Evolutionary conservation across 2,329 filamentous ascomycete genomes (phyloP), one percentile per base, ranked within the genome.

Genomic region (Hypoxylon sp.): DNA sequence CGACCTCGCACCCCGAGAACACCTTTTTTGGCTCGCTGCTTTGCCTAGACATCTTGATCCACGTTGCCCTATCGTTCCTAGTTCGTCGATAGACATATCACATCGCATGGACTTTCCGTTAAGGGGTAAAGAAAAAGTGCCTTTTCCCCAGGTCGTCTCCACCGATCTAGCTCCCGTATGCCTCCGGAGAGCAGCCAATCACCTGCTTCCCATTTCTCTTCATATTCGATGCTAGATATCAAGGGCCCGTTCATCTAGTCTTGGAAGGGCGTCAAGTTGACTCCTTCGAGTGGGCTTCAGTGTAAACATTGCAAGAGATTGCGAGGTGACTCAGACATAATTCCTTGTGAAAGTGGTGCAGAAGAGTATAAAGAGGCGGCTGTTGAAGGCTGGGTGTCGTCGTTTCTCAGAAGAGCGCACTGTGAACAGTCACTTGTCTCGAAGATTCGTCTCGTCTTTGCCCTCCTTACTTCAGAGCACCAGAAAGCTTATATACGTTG

Each of bases 21-120:
- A 42, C 12, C 24, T 42, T 30, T 22, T 6, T 53, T 30, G 12
- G 14, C 36, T 26, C 36, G 36, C n/a, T 24, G 24, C 24, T 51
- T 36, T 32, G 49, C 32, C 32, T 51, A 51, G 49, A 40, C 33
- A 5, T 4, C 26, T 26, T 42, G n/a, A 12, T 52, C 24, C 18
- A 12, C 20, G 38, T 16, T n/a, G 22, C 24, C 6, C 20, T 50
- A 33, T 33, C 30, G 6, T 16, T 36, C 18, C 48, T 38, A 38
- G 48, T 24, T 24, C 33, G 11, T 12, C 20, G 18, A 52, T 52
- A 14, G 22, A 40, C 33, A 52, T 44, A 16, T 18, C 42, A 44
- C 14, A 40, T 69, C 70, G 73, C 66, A 33, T 71, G 69, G 70
- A 75, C 73, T 71, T 75, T 65, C 73, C 70, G 18, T 54, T 53